Conservation (phyloP, 768 basidiomycete genomes). For the Gelatoporia subvermispora region DNA sequence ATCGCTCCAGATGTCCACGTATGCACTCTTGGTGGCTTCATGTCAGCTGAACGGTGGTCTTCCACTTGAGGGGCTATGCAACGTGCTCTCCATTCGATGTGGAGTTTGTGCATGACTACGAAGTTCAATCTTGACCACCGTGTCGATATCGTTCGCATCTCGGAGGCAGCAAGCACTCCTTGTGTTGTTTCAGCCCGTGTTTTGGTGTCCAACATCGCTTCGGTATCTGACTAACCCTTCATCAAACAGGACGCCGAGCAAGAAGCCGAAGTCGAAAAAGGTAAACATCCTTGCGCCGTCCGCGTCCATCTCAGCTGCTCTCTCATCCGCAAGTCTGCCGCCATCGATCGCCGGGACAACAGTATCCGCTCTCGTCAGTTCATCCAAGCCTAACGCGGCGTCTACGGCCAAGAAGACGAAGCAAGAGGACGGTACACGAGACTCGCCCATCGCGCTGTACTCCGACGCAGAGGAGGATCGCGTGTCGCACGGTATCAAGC, state of each 20-base stretch:
- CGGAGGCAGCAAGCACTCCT: no score
- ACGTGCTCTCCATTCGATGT: no score
- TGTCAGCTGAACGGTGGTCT: no score
- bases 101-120: no score
- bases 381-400: slow-evolving; percentile 1
- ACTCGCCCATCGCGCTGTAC: slow-evolving; percentile 44
- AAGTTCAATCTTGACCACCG: no score
- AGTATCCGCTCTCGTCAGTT: slow-evolving; percentile 4
- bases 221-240: background rate
- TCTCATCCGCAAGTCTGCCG: slow-evolving; percentile 16
- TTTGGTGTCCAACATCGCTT: no score
- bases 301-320: slow-evolving; percentile 23
- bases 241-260: slow-evolving; percentile 46
- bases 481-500: slow-evolving; percentile 18
- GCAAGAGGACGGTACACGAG: slow-evolving; percentile 41
- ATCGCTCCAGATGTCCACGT: no score
- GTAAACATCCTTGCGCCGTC: slow-evolving; percentile 26
- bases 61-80: no score
- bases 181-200: no score
- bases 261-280: slow-evolving; percentile 71
- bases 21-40: no score
- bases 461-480: slow-evolving; percentile 33
- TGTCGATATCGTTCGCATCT: no score
- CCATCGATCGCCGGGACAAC: slow-evolving; percentile 9
- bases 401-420: slow-evolving; percentile 18